Conservation (phyloP, 306 rosid species). For the Inga laurina region DNA sequence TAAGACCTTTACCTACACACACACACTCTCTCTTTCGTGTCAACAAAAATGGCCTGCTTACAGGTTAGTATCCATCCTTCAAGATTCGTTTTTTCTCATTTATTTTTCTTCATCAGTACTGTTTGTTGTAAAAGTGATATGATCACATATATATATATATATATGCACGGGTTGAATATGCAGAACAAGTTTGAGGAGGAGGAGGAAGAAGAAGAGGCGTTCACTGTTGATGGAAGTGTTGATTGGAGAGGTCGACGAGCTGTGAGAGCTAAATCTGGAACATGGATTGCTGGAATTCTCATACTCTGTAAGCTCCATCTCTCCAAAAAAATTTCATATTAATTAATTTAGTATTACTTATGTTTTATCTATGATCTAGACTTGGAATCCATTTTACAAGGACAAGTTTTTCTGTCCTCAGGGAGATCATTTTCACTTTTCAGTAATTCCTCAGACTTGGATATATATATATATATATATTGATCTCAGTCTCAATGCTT, state of each 20-base stretch:
- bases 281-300: slow-evolving; percentile 87
- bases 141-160: not conserved
- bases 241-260: slow-evolving; percentile 87
- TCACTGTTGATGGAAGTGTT: slow-evolving; percentile 80
- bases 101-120: not conserved
- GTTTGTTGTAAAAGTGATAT: not conserved
- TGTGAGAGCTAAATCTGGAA: slow-evolving; percentile 75
- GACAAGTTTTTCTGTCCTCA: not conserved
- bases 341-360: not conserved
- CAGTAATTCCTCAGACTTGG: not conserved
- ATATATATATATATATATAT: too few relatives aligned
- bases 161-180: not conserved
- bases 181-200: slow-evolving; percentile 60
- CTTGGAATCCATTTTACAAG: not conserved
- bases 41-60: slow-evolving; percentile 59
- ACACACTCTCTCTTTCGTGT: not conserved
- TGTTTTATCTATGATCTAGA: not conserved
- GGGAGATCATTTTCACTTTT: not conserved
- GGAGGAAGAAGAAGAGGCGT: slow-evolving; percentile 50
- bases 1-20: slow-evolving; percentile 4
- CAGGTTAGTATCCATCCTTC: slow-evolving; percentile 44
- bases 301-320: slow-evolving; percentile 67
- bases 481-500: not conserved
- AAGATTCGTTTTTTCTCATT: not conserved
- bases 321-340: not conserved